Evolutionary conservation across 306 rosid species (phyloP).

Genomic region (Lithocarpus polystachyus): DNA sequence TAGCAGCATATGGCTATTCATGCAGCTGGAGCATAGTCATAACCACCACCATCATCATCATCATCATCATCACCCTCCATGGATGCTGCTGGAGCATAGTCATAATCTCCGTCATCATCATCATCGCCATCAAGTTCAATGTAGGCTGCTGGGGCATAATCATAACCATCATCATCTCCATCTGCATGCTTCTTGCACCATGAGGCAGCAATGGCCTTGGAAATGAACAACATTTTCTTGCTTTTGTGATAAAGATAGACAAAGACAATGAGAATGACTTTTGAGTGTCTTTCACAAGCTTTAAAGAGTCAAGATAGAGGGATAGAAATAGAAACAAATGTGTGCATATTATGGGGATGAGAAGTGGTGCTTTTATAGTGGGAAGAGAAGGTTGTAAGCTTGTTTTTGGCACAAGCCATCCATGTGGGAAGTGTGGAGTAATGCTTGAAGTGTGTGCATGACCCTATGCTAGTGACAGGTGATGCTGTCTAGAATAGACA

Average conservation of each 20-base stretch:
- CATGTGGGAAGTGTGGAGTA: constrained; percentile 32
- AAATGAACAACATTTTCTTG: constrained; percentile 16
- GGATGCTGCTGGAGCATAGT: constrained; percentile 31
- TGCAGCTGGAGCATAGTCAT: constrained; percentile 56
- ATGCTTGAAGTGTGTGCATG: constrained; percentile 11
- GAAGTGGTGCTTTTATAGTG: neutral
- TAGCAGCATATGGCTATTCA: neutral
- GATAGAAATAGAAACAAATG: neutral
- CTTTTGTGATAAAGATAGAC: neutral
- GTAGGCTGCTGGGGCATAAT: neutral
- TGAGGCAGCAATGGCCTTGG: constrained; percentile 12
- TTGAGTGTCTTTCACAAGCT: too few species aligned
- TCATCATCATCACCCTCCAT: constrained; percentile 33
- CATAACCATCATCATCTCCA: neutral
- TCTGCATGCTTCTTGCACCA: constrained; percentile 22
- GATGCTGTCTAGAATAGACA: constrained; percentile 8
- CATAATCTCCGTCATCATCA: constrained; percentile 9
- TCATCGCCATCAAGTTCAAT: constrained; percentile 9
- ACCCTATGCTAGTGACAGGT: neutral
- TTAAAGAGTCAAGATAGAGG: neutral
- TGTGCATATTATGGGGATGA: neutral
- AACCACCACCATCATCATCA: neutral
- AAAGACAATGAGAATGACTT: neutral
- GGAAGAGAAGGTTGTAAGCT: neutral
- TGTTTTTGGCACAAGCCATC: constrained; percentile 14